Evolutionary conservation across 805 yeast genomes (phyloP).

Genomic region (Metschnikowia lunata): DNA sequence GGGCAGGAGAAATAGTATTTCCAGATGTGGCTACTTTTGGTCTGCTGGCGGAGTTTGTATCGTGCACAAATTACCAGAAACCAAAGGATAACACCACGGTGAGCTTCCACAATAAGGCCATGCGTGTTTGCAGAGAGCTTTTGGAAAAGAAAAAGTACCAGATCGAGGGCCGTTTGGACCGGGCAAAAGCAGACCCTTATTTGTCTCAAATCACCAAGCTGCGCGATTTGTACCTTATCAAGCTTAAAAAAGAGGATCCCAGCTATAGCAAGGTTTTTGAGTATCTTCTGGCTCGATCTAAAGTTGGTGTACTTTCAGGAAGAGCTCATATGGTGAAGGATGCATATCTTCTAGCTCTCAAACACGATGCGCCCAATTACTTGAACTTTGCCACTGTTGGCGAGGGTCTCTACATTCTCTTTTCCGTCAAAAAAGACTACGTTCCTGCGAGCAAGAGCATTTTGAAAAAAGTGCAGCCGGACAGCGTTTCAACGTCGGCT

Average conservation of each 20-base stretch:
- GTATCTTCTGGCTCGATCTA: conserved; percentile 43
- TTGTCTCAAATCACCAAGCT: conserved; percentile 43
- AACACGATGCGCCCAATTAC: conserved; percentile 8
- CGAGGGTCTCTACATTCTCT: conserved; percentile 24
- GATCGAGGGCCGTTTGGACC: conserved; percentile 62
- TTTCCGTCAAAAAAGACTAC: conserved; percentile 36
- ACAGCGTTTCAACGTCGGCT: neutral
- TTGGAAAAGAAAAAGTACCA: conserved; percentile 29
- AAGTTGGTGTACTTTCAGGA: conserved; percentile 58
- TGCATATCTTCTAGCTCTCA: conserved; percentile 51
- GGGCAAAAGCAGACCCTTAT: conserved; percentile 52
- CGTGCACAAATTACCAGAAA: conserved; percentile 26
- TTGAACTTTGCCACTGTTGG: conserved; percentile 9
- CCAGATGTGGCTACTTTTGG: conserved; percentile 46
- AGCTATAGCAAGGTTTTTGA: conserved; percentile 32
- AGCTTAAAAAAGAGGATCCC: conserved; percentile 27
- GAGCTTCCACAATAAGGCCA: conserved; percentile 22
- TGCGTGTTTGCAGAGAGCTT: conserved; percentile 27
- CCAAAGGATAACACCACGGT: conserved; percentile 18
- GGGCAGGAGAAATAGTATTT: conserved; percentile 48
- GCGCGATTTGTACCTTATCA: conserved; percentile 51
- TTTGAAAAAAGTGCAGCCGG: conserved; percentile 14
- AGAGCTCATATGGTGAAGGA: conserved; percentile 54
- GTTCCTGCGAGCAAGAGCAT: conserved; percentile 23
- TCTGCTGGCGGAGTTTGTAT: conserved; percentile 33